These are phyloP conservation scores for Pyrenophora seminiperda DNA, from an alignment of 2,329 filamentous ascomycete species.

Conservation along the genomic window DNA sequence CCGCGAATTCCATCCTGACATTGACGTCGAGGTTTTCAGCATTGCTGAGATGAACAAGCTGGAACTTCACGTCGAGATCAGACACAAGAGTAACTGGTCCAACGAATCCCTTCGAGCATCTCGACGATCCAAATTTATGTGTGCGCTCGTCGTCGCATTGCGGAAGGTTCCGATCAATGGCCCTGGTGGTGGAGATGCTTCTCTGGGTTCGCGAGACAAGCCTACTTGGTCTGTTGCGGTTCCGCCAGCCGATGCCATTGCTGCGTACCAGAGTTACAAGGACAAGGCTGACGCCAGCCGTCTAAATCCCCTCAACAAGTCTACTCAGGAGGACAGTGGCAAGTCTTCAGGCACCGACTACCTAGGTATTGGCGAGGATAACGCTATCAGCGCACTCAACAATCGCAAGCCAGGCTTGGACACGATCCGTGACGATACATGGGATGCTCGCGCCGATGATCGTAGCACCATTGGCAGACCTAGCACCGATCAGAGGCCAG, in stretches of 20 bases:
- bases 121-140: constrained; percentile 95
- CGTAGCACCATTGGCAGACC: constrained; percentile 46
- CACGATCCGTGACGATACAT: constrained; percentile 53
- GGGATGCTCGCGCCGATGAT: constrained; percentile 50
- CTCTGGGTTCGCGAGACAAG: constrained; percentile 67
- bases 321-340: constrained; percentile 33
- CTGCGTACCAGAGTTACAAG: constrained; percentile 60
- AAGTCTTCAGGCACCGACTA: constrained; percentile 44
- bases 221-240: constrained; percentile 82
- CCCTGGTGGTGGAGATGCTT: constrained; percentile 73
- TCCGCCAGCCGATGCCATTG: constrained; percentile 67
- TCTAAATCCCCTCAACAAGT: constrained; percentile 61
- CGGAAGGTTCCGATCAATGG: constrained; percentile 85
- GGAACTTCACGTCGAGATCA: constrained; percentile 78
- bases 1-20: constrained; percentile 86
- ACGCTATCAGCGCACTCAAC: constrained; percentile 54
- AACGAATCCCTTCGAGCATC: constrained; percentile 80
- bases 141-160: constrained; percentile 81
- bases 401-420: constrained; percentile 52
- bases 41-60: constrained; percentile 89
- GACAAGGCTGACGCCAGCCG: constrained; percentile 65
- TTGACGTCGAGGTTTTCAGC: constrained; percentile 76
- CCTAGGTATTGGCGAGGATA: constrained; percentile 43
- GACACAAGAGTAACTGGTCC: constrained; percentile 73
- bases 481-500: constrained; percentile 50